Evolutionary conservation across 177 flowering plant species (phyloP).

Genomic region (Vitis hybrid): DNA sequence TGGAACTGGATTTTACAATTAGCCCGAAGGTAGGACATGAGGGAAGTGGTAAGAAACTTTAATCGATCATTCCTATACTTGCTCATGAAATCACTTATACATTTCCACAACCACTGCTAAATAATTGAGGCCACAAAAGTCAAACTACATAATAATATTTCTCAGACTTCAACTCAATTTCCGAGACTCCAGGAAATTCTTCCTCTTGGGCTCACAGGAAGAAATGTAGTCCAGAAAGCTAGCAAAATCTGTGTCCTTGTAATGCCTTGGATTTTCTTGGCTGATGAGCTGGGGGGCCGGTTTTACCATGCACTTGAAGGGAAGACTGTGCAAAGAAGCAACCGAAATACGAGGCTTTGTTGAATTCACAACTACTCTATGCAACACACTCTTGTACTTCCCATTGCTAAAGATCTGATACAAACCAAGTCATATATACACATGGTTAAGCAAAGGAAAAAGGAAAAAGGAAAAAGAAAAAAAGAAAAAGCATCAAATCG

Average conservation of each 20-base stretch:
- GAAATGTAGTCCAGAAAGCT: conserved; percentile 51
- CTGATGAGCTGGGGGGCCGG: conserved; percentile 51
- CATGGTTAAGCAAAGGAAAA: neutral
- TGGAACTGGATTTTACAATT: too few relatives aligned
- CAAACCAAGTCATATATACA: neutral
- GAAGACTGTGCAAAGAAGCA: conserved; percentile 70
- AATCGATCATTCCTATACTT: neutral
- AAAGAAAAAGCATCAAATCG: neutral
- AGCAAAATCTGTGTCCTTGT: conserved; percentile 63
- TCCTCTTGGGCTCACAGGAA: conserved; percentile 52
- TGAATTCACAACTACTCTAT: conserved; percentile 64
- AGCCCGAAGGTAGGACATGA: too few relatives aligned
- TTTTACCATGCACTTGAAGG: conserved; percentile 32
- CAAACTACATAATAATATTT: neutral
- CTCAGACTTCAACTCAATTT: conserved; percentile 29
- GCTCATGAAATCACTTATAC: too few relatives aligned
- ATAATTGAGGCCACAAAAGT: neutral
- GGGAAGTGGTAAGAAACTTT: too few relatives aligned
- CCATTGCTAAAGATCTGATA: conserved; percentile 84
- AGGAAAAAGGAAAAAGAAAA: neutral
- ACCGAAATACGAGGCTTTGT: conserved; percentile 51
- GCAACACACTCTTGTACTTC: conserved; percentile 73
- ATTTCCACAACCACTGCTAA: too few relatives aligned
- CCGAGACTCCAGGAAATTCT: conserved; percentile 64
- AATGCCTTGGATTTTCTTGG: conserved; percentile 53